These are phyloP conservation scores for Geranium rotundifolium DNA, from an alignment of 345 rosid species.

Conservation along the genomic window DNA sequence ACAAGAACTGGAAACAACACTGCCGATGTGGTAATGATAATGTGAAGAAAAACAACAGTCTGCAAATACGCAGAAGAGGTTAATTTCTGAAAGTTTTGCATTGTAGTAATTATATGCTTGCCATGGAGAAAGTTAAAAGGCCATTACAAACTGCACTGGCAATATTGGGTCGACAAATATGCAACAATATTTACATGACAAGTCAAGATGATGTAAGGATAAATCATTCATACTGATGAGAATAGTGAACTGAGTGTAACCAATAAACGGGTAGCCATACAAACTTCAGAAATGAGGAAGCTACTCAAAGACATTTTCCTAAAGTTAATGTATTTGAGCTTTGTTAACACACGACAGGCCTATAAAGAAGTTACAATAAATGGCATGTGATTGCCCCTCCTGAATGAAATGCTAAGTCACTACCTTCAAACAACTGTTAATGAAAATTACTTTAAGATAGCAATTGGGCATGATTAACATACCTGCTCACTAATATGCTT, in stretches of 20 bases:
- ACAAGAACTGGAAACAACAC: constrained; percentile 72
- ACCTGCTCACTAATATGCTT: constrained; percentile 55
- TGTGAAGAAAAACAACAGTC: constrained; percentile 54
- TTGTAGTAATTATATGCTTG: too few relatives aligned
- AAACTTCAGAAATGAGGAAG: not conserved
- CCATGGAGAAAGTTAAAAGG: not conserved
- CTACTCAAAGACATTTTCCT: not conserved
- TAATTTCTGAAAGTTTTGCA: not conserved
- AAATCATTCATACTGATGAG: not conserved
- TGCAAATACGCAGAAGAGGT: constrained; percentile 24
- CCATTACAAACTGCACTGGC: not conserved
- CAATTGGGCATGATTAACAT: constrained; percentile 21
- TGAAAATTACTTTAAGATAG: constrained; percentile 4
- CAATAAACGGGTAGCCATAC: not conserved
- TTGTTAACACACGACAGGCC: not conserved
- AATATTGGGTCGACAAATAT: not conserved
- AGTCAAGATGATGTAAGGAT: not conserved
- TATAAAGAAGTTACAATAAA: not conserved
- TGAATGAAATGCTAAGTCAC: too few relatives aligned
- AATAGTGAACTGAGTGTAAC: not conserved
- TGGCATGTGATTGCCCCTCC: not conserved
- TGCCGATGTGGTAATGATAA: constrained; percentile 54
- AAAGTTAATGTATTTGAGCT: not conserved
- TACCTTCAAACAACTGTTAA: not conserved
- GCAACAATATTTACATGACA: not conserved